Conservation (phyloP, 2,329 filamentous ascomycete genomes). For the Scedosporium apiospermum region DNA sequence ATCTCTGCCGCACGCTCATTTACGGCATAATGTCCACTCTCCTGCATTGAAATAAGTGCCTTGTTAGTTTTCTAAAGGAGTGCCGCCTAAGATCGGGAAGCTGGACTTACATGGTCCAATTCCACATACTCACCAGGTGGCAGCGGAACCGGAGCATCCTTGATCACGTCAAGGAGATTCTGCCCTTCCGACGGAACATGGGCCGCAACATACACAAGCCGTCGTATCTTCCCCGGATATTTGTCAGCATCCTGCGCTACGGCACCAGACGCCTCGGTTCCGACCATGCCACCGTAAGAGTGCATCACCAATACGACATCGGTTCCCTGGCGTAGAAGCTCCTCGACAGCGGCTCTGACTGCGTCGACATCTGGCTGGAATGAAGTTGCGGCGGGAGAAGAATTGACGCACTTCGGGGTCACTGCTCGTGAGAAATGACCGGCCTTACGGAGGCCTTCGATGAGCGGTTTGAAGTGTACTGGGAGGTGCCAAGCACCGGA, state of each 20-base stretch:
- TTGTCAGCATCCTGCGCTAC: background rate
- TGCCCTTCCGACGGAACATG: background rate
- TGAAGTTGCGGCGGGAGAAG: background rate
- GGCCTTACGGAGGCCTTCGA: background rate
- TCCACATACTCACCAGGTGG: background rate
- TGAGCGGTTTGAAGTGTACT: slow-evolving; percentile 5
- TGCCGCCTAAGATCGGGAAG: background rate
- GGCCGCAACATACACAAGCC: slow-evolving; percentile 1
- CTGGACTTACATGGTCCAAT: background rate
- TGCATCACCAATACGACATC: slow-evolving; percentile 15
- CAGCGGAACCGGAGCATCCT: background rate
- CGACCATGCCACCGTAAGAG: slow-evolving; percentile 14
- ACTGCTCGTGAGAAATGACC: slow-evolving; percentile 8
- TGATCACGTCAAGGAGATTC: background rate
- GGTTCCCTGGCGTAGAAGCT: slow-evolving; percentile 10
- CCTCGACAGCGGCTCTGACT: background rate
- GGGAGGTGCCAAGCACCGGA: slow-evolving; percentile 14
- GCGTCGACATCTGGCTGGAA: slow-evolving; percentile 3
- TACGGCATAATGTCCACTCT: background rate
- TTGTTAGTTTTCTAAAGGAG: background rate
- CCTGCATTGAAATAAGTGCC: background rate
- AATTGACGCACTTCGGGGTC: background rate
- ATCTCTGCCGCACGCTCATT: background rate
- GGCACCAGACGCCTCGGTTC: slow-evolving; percentile 9
- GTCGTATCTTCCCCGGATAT: background rate